Base-by-base conservation (phyloP, 2,329 filamentous ascomycete species). In the Paecilomyces formosus region DNA sequence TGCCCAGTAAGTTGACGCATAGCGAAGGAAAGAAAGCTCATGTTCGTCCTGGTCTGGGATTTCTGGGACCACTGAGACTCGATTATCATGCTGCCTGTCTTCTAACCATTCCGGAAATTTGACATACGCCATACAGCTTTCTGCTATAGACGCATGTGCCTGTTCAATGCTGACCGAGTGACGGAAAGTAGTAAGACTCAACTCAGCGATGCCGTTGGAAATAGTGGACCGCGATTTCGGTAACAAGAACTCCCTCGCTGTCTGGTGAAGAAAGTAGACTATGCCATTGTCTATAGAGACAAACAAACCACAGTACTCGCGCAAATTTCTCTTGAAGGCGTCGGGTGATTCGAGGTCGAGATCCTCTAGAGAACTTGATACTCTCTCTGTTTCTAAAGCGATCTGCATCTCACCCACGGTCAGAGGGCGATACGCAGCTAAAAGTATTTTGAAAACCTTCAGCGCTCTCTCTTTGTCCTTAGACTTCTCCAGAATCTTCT, bases 191-290 rank as follows among this genome's bases (percentile, higher is more conserved):
- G 5, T 1, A 18, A 1, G 15, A 45, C n/a, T 45, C 4, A 9
- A 3, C 13, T 7, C n/a, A 45, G 35, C 3, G 15, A 18, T 6
- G n/a, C 35, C 2, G 9, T 45, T 45, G 1, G 35, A 18, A 3
- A 18, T 45, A 18, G 35, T 18, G n/a, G 35, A 45, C 15, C 8
- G 13, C n/a, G 15, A 8, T 15, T 45, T 83, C 35, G 45, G 11
- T 53, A 62, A 57, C 22, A 66, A 54, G 45, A 66, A 67, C 18
- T 66, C 64, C 33, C 63, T 57, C 55, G 63, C 65, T 9, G 61
- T 66, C 58, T 64, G 62, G 53, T 67, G 65, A 24, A 67, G 59
- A 12, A 67, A 63, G 54, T 66, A 61, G 26, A 67, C 55, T 26
- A 57, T 57, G 8, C 50, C 33, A 12, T 67, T 53, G 31, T 65